Evolutionary conservation across 2,329 filamentous ascomycete genomes (phyloP), one percentile per base, ranked within the genome.

Genomic region (Emericellopsis cladophorae): DNA sequence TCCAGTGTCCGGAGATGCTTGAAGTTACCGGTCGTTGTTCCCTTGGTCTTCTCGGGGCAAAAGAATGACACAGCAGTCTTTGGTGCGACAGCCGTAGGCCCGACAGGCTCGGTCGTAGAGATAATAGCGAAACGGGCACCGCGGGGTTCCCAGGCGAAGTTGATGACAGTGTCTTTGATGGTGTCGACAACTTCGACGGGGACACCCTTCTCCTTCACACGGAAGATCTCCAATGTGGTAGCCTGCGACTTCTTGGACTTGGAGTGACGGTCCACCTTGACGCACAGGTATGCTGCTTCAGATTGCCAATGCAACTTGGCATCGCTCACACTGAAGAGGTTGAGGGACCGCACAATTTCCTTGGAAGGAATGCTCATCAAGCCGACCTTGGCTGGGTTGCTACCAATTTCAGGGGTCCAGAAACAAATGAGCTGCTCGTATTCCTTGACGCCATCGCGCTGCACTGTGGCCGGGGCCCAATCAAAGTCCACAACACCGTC

Each of bases 301-400:
- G 88, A 95, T 67, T 98, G 92, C 92, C 92, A 98, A 72, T 98
- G 92, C 15, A 98, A 77, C 70, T 96, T 98, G 44, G 85, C 92
- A 60, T 98, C 92, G 36, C 86, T 87, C 44, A 98, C 92, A 59
- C 92, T 96, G 77, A 98, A 96, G 36, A 98, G 77, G 60, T 98
- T 98, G 57, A 95, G 76, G 5, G 90, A 93, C 54, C 92, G 82
- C 47, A 98, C 81, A 50, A 95, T 76, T 65, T 96, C 81, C 69
- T 95, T 96, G 45, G 85, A 89, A 7, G 92, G 92, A 49, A 98
- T 78, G 66, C 81, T 89, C 90, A 98, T 96, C 54, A 98, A 69
- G 50, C 84, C 88, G 52, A 98, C 92, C 71, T 93, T 94, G 54
- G 92, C 92, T 34, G 92, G 93, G 66, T 95, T 96, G 72, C 87